Percentiles rank a stretch among this genome's conserved stretches.
These are phyloP conservation scores for Gracilaria caudata DNA, from an alignment of 23 red algal genomes.

Conservation along the genomic window DNA sequence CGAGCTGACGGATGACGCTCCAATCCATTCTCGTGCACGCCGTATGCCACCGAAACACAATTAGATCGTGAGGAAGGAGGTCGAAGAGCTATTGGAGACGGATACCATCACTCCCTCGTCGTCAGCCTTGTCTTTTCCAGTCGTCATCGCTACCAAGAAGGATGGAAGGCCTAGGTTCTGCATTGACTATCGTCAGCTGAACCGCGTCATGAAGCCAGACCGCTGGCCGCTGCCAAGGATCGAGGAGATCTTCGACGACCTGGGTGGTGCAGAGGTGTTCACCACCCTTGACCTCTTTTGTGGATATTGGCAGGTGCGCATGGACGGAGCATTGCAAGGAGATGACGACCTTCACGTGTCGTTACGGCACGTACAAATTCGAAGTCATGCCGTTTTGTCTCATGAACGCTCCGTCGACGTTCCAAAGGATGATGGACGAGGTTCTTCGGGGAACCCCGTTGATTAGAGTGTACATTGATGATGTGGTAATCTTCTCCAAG, in stretches of 20 bases:
- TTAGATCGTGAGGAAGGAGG: constrained; percentile 1
- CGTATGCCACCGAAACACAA: constrained; percentile 1
- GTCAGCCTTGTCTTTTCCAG: constrained; percentile 22
- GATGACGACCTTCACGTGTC: constrained; percentile 15
- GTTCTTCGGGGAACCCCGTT: background rate
- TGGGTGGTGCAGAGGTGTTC: constrained; percentile 1
- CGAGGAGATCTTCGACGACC: constrained; percentile 34
- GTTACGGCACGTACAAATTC: constrained; percentile 27
- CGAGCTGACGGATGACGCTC: constrained; percentile 2
- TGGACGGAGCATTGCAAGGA: constrained; percentile 8
- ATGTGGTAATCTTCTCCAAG: constrained; percentile 16
- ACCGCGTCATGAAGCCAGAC: constrained; percentile 13
- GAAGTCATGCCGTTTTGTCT: constrained; percentile 28
- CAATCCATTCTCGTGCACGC: background rate
- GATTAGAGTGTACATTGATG: background rate
- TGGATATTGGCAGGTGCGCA: constrained; percentile 3
- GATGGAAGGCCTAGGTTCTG: constrained; percentile 16
- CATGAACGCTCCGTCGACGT: constrained; percentile 38
- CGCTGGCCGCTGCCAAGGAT: constrained; percentile 12
- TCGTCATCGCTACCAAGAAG: constrained; percentile 17
- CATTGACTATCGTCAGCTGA: constrained; percentile 9
- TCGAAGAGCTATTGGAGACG: background rate
- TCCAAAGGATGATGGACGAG: background rate
- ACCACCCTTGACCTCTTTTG: constrained; percentile 25
- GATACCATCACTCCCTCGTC: background rate